Base-by-base conservation (phyloP, 371 early-diverging fungal species). In the Syncephalastrum contaminatum region DNA sequence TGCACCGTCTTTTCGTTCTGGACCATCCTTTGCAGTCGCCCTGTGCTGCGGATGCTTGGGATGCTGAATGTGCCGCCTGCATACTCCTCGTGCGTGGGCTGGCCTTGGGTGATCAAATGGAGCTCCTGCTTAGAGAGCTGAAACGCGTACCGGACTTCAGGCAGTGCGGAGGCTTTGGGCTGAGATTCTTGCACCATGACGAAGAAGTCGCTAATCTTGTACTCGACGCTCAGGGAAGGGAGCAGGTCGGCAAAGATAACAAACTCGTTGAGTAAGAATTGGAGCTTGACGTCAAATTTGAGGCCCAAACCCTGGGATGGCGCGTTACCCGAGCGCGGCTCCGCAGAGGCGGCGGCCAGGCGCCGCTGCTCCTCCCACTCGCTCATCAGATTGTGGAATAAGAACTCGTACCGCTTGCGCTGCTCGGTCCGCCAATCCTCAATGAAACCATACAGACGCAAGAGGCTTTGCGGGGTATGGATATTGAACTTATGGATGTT, bases 401-500 rank as follows among this genome's bases (percentile, higher is more conserved):
- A 69, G 62, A 89, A 88, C 55, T 87, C 88, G 60, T 88, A 91
- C 4, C 81, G 69, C 46, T 88, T 77, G 25, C 88, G 77, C 62
- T 88, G 85, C 48, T 90, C 90, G n/a, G 86, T 81, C 10, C 86
- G 75, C 90, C 91, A 91, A 43, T 87, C 87, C 55, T 89, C 91
- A 16, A 92, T 67, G 64, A 93, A 92, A 0, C 84, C 70, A 54
- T 92, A 90, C 2, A 93, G 66, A 41, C 85, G 85, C n/a, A 93
- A 59, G 6, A 92, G 60, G 53, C 89, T 90, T 50, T 88, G 82
- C 2, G 92, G 93, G 0, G 88, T 69, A 20, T 74, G 73, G 16
- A 91, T 58, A n/a, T 72, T 66, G 21, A 88, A 69, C 10, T 66
- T 67, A 53, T 82, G 79, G 21, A 91, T 70, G 12, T 70, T 77